Base-by-base conservation (phyloP, 164 flowering plant genomes). In the Chimonanthus salicifolius region DNA sequence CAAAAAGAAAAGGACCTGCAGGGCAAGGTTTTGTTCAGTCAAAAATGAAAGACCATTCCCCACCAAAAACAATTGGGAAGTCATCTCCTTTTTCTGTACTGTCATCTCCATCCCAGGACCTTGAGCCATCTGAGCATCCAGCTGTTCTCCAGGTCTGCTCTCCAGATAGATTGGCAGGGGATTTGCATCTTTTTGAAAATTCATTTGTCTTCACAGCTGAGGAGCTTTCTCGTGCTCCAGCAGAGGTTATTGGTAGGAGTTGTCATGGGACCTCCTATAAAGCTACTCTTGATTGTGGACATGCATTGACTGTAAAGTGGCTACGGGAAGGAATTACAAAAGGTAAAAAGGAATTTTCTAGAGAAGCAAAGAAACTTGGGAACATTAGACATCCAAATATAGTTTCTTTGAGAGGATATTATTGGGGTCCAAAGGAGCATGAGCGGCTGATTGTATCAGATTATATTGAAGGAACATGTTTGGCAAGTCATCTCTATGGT, bases 171-270 rank as follows among this genome's bases (percentile, higher is more conserved):
- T 75, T 91, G 63, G 84, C 77, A 13, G 97, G 97, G 45, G 91
- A 89, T 63, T 69, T 92, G 10, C 86, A 88, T 76, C 76, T 92
- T 4, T 86, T 92, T 74, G 88, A 90, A 63, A 78, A 78, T 65
- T 83, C 90, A 33, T 76, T 82, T 48, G 58, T 71, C 71, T 85
- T 92, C 75, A 85, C 89, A 7, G 79, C 86, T 8, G 89, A 88
- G 74, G 90, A 92, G 49, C 86, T 92, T 58, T 92, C 97, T n/a
- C 77, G 77, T 69, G 97, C 97, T 50, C 92, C 94, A 3, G 94
- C 90, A 13, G 97, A 92, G 78, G 77, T 85, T 49, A 68, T 88
- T 60, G 97, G 92, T 1, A 87, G 84, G 75, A 88, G 97, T 75
- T 85, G 94, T 72, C 97, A 92, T 77, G 97, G 97, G 46, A 83